phyloP scores from a whole-genome alignment of 805 yeast species.

The Lipomyces chichibuensis region DNA sequence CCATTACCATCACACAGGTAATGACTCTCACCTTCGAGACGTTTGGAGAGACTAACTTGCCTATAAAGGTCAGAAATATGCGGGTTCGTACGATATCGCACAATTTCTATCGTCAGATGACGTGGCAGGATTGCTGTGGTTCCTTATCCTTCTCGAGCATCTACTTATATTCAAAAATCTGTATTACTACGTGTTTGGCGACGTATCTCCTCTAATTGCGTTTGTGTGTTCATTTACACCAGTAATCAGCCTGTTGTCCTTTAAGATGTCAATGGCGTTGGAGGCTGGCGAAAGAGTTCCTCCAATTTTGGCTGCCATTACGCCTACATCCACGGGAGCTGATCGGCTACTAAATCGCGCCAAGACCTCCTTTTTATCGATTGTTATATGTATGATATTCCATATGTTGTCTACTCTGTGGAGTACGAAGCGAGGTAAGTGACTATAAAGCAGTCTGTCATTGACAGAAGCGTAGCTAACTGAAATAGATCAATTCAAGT shows the following conservation, averaged over 20 bases:
- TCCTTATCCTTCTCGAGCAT: conserved; percentile 50
- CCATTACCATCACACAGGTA: conserved; percentile 75
- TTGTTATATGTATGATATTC: conserved; percentile 27
- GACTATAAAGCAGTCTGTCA: conserved; percentile 32
- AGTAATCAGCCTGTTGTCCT: conserved; percentile 52
- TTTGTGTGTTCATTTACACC: conserved; percentile 55
- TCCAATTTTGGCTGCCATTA: neutral
- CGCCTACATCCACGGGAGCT: conserved; percentile 6
- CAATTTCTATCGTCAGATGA: conserved; percentile 45
- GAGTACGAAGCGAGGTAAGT: conserved; percentile 16
- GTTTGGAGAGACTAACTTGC: neutral
- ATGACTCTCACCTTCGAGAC: neutral
- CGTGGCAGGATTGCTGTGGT: conserved; percentile 51
- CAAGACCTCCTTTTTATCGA: conserved; percentile 39
- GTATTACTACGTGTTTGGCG: conserved; percentile 39
- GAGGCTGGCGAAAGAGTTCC: conserved; percentile 63
- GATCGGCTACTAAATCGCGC: conserved; percentile 38
- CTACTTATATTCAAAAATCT: conserved; percentile 40
- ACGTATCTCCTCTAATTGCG: conserved; percentile 44
- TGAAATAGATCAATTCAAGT: conserved; percentile 13
- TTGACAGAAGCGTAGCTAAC: conserved; percentile 37
- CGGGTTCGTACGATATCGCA: conserved; percentile 55
- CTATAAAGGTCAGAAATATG: conserved; percentile 61
- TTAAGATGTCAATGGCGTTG: conserved; percentile 58
- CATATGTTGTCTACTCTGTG: conserved; percentile 21